These are phyloP conservation scores for Acarospora socialis DNA, from an alignment of 2,329 filamentous ascomycete genomes.

Conservation along the genomic window DNA sequence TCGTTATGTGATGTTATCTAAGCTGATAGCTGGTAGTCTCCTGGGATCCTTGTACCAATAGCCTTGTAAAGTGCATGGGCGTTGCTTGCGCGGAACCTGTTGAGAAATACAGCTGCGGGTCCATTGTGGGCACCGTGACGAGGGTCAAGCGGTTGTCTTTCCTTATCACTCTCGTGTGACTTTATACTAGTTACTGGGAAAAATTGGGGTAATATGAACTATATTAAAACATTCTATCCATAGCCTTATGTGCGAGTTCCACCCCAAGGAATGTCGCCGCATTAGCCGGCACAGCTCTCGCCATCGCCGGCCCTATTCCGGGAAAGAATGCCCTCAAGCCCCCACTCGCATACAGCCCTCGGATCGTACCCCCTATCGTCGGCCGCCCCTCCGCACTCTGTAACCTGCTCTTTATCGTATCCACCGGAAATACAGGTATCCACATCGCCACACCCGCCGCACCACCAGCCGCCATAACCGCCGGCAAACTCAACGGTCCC, in stretches of 20 bases:
- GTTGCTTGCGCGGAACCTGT: too few relatives aligned
- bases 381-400: conserved; percentile 83
- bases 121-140: too few relatives aligned
- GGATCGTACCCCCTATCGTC: conserved; percentile 64
- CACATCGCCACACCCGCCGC: conserved; percentile 95
- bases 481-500: conserved; percentile 65
- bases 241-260: conserved; percentile 36
- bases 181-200: too few relatives aligned
- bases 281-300: conserved; percentile 87
- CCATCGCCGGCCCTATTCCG: conserved; percentile 82
- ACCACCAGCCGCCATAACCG: conserved; percentile 75
- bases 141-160: too few relatives aligned
- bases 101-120: too few relatives aligned
- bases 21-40: too few relatives aligned
- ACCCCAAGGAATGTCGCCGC: conserved; percentile 69
- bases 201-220: too few relatives aligned
- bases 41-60: too few relatives aligned
- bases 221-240: conserved; percentile 34
- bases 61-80: too few relatives aligned
- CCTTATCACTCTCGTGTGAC: too few relatives aligned
- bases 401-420: conserved; percentile 87
- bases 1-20: too few relatives aligned
- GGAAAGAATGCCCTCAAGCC: conserved; percentile 93
- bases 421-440: conserved; percentile 95
- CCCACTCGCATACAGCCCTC: conserved; percentile 67